phyloP scores from a whole-genome alignment of 208 protist genomes.

The Dictyostelium gargantuum region DNA sequence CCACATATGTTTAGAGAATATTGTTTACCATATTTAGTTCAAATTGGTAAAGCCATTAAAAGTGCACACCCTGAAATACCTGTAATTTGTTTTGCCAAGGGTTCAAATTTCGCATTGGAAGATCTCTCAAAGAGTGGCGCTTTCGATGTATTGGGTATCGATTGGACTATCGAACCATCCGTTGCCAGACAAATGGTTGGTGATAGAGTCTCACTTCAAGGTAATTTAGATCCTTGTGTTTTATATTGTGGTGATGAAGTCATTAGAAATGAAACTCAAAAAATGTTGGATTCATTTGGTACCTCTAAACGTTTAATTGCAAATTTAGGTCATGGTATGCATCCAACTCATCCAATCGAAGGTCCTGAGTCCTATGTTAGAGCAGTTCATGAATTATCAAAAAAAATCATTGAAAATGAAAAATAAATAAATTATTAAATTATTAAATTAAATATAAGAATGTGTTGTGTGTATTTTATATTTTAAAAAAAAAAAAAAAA shows the following conservation, averaged over 20 bases:
- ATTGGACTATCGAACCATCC: conserved; percentile 85
- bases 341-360: conserved; percentile 83
- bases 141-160: conserved; percentile 88
- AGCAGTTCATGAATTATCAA: conserved; percentile 82
- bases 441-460: neutral
- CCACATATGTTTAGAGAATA: conserved; percentile 83
- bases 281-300: conserved; percentile 81
- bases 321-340: conserved; percentile 91
- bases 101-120: conserved; percentile 82
- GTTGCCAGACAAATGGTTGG: conserved; percentile 63
- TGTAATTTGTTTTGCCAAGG: conserved; percentile 88
- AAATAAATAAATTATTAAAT: neutral
- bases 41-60: conserved; percentile 84
- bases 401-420: conserved; percentile 74
- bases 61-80: conserved; percentile 70
- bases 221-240: conserved; percentile 84
- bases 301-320: conserved; percentile 83
- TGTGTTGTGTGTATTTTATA: too few species aligned
- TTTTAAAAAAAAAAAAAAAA: too few species aligned
- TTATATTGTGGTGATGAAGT: conserved; percentile 70
- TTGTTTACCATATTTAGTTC: conserved; percentile 82
- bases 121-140: conserved; percentile 56
- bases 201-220: conserved; percentile 78
- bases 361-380: conserved; percentile 82
- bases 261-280: conserved; percentile 41